phyloP scores from a whole-genome alignment of 345 rosid species.

The Hypericum androsaemum region DNA sequence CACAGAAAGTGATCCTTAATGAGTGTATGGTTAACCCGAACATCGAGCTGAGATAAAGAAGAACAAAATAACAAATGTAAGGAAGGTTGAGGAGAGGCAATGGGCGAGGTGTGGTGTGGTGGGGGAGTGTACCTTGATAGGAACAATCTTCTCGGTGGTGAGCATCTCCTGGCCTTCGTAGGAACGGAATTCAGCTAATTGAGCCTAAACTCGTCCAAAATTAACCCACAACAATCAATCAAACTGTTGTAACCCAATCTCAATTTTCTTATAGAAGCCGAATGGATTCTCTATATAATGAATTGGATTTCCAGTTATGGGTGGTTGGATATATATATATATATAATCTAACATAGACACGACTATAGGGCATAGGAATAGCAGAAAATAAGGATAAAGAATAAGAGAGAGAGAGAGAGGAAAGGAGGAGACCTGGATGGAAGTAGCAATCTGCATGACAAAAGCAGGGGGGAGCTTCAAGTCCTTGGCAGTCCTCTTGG shows the following conservation, averaged over 20 bases:
- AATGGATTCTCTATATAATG: no score
- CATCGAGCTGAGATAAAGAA: conserved; percentile 64
- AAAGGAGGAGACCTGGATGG: conserved; percentile 60
- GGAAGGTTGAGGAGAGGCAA: conserved; percentile 72
- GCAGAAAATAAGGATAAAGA: not conserved
- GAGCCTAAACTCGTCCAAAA: conserved; percentile 39
- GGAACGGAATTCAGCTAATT: conserved; percentile 71
- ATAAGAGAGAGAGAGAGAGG: not conserved
- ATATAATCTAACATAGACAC: no score
- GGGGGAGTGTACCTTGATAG: conserved; percentile 72
- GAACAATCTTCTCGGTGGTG: conserved; percentile 83
- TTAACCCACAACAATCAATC: no score
- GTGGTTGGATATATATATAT: no score
- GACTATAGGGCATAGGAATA: conserved; percentile 4
- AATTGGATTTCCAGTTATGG: no score
- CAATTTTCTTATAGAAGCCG: no score
- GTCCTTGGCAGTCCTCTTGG: conserved; percentile 84
- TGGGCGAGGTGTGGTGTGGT: conserved; percentile 81
- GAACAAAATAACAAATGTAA: conserved; percentile 1
- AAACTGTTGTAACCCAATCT: no score
- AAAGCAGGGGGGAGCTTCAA: conserved; percentile 85
- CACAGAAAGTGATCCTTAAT: conserved; percentile 89
- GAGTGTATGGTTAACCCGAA: conserved; percentile 82
- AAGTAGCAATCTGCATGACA: conserved; percentile 69
- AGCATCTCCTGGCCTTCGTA: conserved; percentile 93